Conservation (phyloP, 495 filamentous ascomycete genomes). For the Aspergillus incahuasiensis region DNA sequence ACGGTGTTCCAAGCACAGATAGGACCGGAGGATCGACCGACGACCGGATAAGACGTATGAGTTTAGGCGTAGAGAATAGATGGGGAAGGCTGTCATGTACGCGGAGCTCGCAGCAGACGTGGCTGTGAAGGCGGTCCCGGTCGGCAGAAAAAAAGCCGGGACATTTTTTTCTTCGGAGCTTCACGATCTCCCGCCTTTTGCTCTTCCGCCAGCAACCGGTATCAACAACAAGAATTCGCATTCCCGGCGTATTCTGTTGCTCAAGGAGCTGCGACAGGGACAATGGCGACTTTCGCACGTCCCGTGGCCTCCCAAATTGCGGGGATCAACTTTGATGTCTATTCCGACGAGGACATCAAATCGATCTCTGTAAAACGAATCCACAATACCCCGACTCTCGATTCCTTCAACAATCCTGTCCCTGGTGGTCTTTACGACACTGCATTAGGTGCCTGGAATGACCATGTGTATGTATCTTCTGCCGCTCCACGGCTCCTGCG, state of each 20-base stretch:
- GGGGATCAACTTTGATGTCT: slow-evolving; percentile 83
- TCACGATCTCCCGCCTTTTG: slow-evolving; percentile 18
- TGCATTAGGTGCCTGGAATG: slow-evolving; percentile 85
- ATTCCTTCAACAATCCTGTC: slow-evolving; percentile 76
- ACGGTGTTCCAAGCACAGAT: not conserved
- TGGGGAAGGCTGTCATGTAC: slow-evolving; percentile 8
- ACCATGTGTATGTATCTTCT: slow-evolving; percentile 60
- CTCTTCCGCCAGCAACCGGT: slow-evolving; percentile 17
- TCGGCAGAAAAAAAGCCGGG: slow-evolving; percentile 25
- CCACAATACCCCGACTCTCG: slow-evolving; percentile 83
- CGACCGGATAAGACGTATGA: not conserved
- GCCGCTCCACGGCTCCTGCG: not conserved
- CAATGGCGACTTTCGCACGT: slow-evolving; percentile 75
- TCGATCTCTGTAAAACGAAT: slow-evolving; percentile 88
- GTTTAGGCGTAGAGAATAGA: not conserved
- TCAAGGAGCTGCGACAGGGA: slow-evolving; percentile 39
- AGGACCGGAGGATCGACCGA: not conserved
- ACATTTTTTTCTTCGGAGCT: slow-evolving; percentile 20
- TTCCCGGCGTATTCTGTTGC: slow-evolving; percentile 37
- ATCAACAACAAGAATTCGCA: slow-evolving; percentile 22
- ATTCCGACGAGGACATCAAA: slow-evolving; percentile 76
- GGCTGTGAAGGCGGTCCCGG: slow-evolving; percentile 16
- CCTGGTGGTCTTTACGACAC: slow-evolving; percentile 90
- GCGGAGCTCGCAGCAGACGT: slow-evolving; percentile 2
- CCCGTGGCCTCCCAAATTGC: slow-evolving; percentile 79